phyloP scores from a whole-genome alignment of 768 basidiomycete genomes.

The Chalciporus piperatus region DNA sequence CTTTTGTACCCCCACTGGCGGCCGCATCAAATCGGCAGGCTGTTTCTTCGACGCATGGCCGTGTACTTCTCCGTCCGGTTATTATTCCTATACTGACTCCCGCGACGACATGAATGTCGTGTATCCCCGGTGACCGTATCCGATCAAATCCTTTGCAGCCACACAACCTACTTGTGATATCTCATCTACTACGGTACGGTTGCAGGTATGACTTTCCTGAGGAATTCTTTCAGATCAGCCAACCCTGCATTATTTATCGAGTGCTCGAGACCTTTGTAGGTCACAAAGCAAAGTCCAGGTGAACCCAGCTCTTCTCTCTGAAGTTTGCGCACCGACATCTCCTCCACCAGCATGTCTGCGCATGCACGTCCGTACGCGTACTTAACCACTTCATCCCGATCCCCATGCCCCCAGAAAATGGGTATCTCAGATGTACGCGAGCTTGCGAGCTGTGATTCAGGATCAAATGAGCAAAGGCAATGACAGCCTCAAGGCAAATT shows the following conservation, averaged over 20 bases:
- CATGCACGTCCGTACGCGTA: conserved; percentile 53
- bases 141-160: not conserved
- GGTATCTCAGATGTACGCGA: conserved; percentile 41
- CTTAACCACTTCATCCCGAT: conserved; percentile 65
- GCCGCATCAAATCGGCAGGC: not conserved
- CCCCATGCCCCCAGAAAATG: conserved; percentile 84
- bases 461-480: not conserved
- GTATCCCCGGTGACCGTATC: no score
- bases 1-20: not conserved
- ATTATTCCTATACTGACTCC: not conserved
- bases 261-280: conserved; percentile 66
- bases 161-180: not conserved
- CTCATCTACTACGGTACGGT: not conserved
- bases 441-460: conserved; percentile 22
- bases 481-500: conserved; percentile 24
- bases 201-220: conserved; percentile 54
- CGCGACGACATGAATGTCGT: no score
- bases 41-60: not conserved
- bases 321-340: conserved; percentile 41
- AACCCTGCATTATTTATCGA: conserved; percentile 60
- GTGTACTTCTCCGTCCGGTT: not conserved
- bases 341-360: conserved; percentile 48
- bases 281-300: conserved; percentile 56
- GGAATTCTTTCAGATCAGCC: conserved; percentile 61
- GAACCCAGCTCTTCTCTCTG: conserved; percentile 1